Percentiles rank a stretch among this genome's conserved stretches.
Evolutionary conservation across 1,284 basidiomycete genomes (phyloP).

Genomic region (Leucoagaricus sp.): DNA sequence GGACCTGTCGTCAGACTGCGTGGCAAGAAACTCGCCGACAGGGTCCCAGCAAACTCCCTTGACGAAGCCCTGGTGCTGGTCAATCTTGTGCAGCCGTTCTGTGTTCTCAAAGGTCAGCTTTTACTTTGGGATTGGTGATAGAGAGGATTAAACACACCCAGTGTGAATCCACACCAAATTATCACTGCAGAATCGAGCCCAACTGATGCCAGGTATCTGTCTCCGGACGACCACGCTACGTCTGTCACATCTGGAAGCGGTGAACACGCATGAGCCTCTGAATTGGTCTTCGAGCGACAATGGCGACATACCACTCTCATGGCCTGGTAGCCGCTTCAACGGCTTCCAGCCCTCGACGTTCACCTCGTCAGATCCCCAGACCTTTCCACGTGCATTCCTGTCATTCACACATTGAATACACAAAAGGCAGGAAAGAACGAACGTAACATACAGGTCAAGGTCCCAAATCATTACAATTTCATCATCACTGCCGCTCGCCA

Average conservation of each 20-base stretch:
- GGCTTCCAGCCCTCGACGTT: constrained; percentile 99
- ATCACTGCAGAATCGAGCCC: constrained; percentile 91
- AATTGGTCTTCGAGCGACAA: neutral
- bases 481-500: constrained; percentile 97
- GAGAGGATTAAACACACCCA: constrained; percentile 53
- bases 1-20: constrained; percentile 95
- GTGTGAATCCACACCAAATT: constrained; percentile 90
- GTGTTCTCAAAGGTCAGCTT: constrained; percentile 4
- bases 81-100: constrained; percentile 85
- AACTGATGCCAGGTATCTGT: constrained; percentile 91
- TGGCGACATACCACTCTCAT: constrained; percentile 75
- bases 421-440: constrained; percentile 23
- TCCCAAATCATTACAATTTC: constrained; percentile 97
- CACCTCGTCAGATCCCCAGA: constrained; percentile 91
- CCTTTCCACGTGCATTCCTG: constrained; percentile 79
- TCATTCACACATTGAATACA: neutral
- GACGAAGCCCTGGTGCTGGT: constrained; percentile 93
- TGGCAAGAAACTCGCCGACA: constrained; percentile 93
- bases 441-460: constrained; percentile 91
- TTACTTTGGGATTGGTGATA: neutral
- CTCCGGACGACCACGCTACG: constrained; percentile 92
- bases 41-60: constrained; percentile 99
- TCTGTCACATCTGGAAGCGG: constrained; percentile 82
- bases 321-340: constrained; percentile 86
- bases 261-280: constrained; percentile 4